Conservation (phyloP, 768 basidiomycete genomes). For the Sporobolomyces phaffii region DNA sequence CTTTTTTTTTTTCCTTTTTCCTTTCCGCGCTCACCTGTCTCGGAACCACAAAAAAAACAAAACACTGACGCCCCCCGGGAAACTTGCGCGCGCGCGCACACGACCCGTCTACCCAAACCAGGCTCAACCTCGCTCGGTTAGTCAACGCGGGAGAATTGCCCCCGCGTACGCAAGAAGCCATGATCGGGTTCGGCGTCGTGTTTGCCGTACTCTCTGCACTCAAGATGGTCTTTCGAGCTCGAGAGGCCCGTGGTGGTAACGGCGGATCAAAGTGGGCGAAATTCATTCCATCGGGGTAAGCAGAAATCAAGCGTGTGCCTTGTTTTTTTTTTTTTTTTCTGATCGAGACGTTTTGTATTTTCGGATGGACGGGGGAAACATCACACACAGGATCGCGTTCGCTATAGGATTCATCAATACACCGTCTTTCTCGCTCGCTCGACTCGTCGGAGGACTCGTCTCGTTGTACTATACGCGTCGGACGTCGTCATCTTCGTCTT, state of each 20-base stretch:
- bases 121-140: slow-evolving; percentile 49
- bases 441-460: slow-evolving; percentile 76
- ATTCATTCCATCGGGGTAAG: slow-evolving; percentile 46
- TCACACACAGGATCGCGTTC: slow-evolving; percentile 23
- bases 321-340: not conserved
- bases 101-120: too few relatives aligned
- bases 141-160: slow-evolving; percentile 69
- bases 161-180: slow-evolving; percentile 65
- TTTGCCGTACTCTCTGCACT: slow-evolving; percentile 63
- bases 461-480: slow-evolving; percentile 61
- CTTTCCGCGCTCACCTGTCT: too few relatives aligned
- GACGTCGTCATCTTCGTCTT: slow-evolving; percentile 47
- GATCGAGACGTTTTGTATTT: slow-evolving; percentile 65
- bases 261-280: slow-evolving; percentile 10
- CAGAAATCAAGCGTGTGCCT: slow-evolving; percentile 36
- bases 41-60: too few relatives aligned
- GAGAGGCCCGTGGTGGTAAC: not conserved
- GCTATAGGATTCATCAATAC: slow-evolving; percentile 74
- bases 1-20: too few relatives aligned
- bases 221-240: slow-evolving; percentile 51
- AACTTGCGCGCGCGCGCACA: too few relatives aligned
- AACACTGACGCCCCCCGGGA: too few relatives aligned
- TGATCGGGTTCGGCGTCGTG: slow-evolving; percentile 66
- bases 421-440: slow-evolving; percentile 85
- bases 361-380: slow-evolving; percentile 54